Conservation (phyloP, 768 basidiomycete species). For the Podaxis carcinomalis region DNA sequence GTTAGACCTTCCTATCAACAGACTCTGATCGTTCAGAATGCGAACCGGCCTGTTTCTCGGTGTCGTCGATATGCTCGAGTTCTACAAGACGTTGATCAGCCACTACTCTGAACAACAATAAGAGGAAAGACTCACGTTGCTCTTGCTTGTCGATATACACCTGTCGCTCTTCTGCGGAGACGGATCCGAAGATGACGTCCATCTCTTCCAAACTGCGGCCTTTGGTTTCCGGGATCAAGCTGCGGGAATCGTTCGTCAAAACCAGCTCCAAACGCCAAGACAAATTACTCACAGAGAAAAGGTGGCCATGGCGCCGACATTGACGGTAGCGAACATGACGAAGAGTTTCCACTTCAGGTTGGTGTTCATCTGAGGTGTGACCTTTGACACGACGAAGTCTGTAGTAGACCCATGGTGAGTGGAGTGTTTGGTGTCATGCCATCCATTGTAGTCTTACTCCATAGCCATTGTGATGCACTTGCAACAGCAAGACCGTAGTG, state of each 20-base stretch:
- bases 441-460: slow-evolving; percentile 44
- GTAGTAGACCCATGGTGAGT: background rate
- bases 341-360: slow-evolving; percentile 71
- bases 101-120: background rate
- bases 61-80: slow-evolving; percentile 9
- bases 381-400: slow-evolving; percentile 73
- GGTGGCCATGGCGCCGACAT: slow-evolving; percentile 62
- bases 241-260: slow-evolving; percentile 14
- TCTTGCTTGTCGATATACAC: slow-evolving; percentile 47
- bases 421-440: slow-evolving; percentile 10
- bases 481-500: slow-evolving; percentile 77
- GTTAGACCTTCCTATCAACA: slow-evolving; percentile 10
- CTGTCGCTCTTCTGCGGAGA: slow-evolving; percentile 49
- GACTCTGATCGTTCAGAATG: slow-evolving; percentile 12
- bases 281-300: slow-evolving; percentile 53
- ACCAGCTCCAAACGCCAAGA: background rate
- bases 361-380: slow-evolving; percentile 60
- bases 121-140: slow-evolving; percentile 17
- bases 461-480: slow-evolving; percentile 79
- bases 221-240: slow-evolving; percentile 60
- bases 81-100: slow-evolving; percentile 1
- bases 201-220: slow-evolving; percentile 52
- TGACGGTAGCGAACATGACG: slow-evolving; percentile 72
- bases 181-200: slow-evolving; percentile 53
- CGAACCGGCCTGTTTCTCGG: background rate